phyloP scores from a whole-genome alignment of 1,284 basidiomycete genomes.

The Retiboletus flavoniger region DNA sequence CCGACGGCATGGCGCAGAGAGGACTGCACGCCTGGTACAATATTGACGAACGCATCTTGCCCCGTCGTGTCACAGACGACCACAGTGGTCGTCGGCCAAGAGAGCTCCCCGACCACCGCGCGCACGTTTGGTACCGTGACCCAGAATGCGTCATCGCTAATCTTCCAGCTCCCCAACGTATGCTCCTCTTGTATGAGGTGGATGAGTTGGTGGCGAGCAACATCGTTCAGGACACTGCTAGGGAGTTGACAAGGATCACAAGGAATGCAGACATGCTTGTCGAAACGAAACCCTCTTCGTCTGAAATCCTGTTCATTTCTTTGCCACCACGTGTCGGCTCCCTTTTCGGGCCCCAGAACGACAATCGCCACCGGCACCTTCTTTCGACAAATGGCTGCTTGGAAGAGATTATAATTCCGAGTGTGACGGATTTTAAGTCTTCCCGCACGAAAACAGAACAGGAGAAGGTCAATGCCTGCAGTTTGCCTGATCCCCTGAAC shows the following conservation, averaged over 20 bases:
- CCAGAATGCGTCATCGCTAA: constrained; percentile 14
- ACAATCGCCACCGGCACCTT: constrained; percentile 23
- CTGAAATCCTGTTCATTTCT: constrained; percentile 15
- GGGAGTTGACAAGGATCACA: constrained; percentile 7
- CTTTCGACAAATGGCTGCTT: constrained; percentile 25
- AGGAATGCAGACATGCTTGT: constrained; percentile 22
- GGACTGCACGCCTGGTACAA: constrained; percentile 12
- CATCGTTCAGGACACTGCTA: background rate
- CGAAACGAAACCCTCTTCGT: constrained; percentile 22
- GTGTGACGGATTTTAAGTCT: constrained; percentile 19
- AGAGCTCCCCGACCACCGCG: constrained; percentile 19
- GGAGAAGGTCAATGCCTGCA: constrained; percentile 26
- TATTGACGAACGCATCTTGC: constrained; percentile 7
- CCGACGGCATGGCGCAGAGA: constrained; percentile 2
- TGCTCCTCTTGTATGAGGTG: constrained; percentile 16
- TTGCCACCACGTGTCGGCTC: constrained; percentile 17
- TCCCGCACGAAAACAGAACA: constrained; percentile 30
- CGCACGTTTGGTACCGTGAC: constrained; percentile 21
- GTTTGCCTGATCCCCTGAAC: constrained; percentile 24
- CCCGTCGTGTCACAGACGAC: constrained; percentile 21
- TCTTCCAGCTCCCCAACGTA: constrained; percentile 17
- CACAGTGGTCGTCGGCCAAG: constrained; percentile 26
- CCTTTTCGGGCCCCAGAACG: constrained; percentile 21
- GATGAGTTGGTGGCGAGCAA: constrained; percentile 1
- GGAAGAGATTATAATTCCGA: constrained; percentile 24